Conservation (phyloP, 2,329 filamentous ascomycete genomes). For the Biscogniauxia marginata region DNA sequence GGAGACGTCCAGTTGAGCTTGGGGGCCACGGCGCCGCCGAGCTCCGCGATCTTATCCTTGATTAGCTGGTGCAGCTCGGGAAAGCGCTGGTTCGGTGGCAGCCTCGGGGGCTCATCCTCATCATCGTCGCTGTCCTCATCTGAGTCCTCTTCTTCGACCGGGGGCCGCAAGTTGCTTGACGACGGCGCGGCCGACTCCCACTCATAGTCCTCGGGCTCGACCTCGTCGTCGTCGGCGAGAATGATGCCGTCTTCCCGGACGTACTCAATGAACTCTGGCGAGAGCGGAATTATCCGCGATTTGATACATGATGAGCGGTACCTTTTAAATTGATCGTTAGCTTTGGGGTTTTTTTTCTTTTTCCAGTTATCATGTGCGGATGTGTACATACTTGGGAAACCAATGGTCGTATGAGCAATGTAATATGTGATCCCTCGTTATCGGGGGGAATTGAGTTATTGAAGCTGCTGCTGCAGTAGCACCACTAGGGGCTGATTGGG, state of each 20-base stretch:
- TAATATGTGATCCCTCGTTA: constrained; percentile 82
- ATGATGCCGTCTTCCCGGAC: constrained; percentile 91
- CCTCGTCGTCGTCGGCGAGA: constrained; percentile 67
- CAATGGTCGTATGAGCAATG: constrained; percentile 94
- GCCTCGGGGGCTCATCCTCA: constrained; percentile 43
- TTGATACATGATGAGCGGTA: constrained; percentile 82
- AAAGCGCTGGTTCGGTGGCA: constrained; percentile 58
- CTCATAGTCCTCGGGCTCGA: constrained; percentile 57
- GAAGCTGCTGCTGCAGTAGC: constrained; percentile 18
- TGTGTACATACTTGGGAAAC: constrained; percentile 66
- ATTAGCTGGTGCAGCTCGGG: constrained; percentile 75
- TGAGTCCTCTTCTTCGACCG: constrained; percentile 42
- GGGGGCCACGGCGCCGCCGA: constrained; percentile 83
- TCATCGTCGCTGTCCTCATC: constrained; percentile 54
- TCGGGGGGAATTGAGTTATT: constrained; percentile 64
- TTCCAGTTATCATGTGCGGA: neutral
- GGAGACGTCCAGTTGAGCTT: constrained; percentile 98
- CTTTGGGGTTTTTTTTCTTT: no score
- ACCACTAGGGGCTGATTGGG: constrained; percentile 17
- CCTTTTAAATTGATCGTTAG: constrained; percentile 43
- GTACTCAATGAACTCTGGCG: constrained; percentile 75
- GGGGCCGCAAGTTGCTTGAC: constrained; percentile 29
- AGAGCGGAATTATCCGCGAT: constrained; percentile 78
- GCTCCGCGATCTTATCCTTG: constrained; percentile 71
- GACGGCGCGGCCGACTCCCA: constrained; percentile 45